phyloP scores from a whole-genome alignment of 805 yeast genomes.

The Yamadazyma laniorum region DNA sequence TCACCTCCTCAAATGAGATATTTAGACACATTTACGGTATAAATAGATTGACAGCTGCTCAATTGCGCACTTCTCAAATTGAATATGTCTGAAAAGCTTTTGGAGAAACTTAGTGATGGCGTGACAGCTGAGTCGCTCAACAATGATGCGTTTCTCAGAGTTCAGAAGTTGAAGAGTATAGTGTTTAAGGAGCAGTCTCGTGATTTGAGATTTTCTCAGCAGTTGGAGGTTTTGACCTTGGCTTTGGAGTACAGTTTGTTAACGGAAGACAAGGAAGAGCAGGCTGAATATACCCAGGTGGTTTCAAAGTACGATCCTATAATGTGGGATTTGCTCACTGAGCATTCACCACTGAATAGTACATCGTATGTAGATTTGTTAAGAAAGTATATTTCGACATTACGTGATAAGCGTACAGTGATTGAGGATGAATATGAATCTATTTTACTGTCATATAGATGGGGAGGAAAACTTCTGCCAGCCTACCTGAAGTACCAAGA shows the following conservation, averaged over 20 bases:
- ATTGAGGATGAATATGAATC: not conserved
- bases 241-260: conserved; percentile 1
- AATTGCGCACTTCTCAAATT: too few species aligned
- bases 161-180: conserved; percentile 1
- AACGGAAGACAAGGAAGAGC: conserved; percentile 1
- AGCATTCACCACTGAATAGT: not conserved
- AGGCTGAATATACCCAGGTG: not conserved
- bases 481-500: not conserved
- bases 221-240: not conserved
- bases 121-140: too few species aligned
- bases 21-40: too few species aligned
- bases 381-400: not conserved
- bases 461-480: conserved; percentile 1
- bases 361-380: not conserved
- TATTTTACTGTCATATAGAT: not conserved
- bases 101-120: too few species aligned
- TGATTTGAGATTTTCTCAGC: not conserved
- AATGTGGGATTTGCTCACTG: conserved; percentile 3
- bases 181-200: not conserved
- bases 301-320: conserved; percentile 1
- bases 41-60: too few species aligned
- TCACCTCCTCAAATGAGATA: too few species aligned
- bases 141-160: conserved; percentile 1
- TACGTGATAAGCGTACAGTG: not conserved
- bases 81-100: too few species aligned